Evolutionary conservation across 2,329 filamentous ascomycete genomes (phyloP), one percentile per base, ranked within the genome.

Genomic region (Phaeosphaeriaceae sp.): DNA sequence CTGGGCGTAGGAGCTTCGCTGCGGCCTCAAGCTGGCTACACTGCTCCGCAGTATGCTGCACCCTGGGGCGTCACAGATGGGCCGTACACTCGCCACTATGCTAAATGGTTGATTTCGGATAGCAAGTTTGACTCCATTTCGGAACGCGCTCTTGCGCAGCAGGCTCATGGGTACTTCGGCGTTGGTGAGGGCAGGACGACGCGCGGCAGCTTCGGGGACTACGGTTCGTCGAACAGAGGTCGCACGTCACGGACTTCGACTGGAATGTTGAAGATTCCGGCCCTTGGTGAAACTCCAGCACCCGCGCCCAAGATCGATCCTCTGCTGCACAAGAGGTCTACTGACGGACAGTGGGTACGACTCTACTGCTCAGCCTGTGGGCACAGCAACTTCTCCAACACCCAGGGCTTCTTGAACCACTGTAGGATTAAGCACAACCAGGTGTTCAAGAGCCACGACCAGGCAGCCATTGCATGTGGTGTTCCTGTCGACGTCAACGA

Each of bases 321-420:
- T 56, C 92, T 93, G 77, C 84, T 95, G 65, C 84, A 97, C 74
- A 93, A 92, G 79, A 90, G 93, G 69, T 89, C 90, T 53, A 86
- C 84, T 20, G 93, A 98, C 78, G 91, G 91, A 55, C 85, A 91
- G 72, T 88, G 89, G 63, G 94, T 98, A 63, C 96, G 96, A 79
- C 85, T 98, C 49, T 90, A 96, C 62, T 99, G 95, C 81, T 81
- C 80, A 44, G 91, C 95, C 76, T 98, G 95, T 78, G 85, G 92
- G 50, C 86, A 94, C 63, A 91, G 92, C 75, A 92, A 97, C 76
- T 98, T 98, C 73, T 93, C 91, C 55, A 98, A 93, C 80, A 96
- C 93, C 0, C 95, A 98, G 78, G 95, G 95, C n/a, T 98, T 98
- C 79, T 95, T 99, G 81, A 99, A 99, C 74, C 95, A 99, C 75